Percentiles rank a stretch among this genome's conserved stretches.
phyloP scores from a whole-genome alignment of 352 stramenopile genomes.

The Hyaloperonospora arabidopsidis region DNA sequence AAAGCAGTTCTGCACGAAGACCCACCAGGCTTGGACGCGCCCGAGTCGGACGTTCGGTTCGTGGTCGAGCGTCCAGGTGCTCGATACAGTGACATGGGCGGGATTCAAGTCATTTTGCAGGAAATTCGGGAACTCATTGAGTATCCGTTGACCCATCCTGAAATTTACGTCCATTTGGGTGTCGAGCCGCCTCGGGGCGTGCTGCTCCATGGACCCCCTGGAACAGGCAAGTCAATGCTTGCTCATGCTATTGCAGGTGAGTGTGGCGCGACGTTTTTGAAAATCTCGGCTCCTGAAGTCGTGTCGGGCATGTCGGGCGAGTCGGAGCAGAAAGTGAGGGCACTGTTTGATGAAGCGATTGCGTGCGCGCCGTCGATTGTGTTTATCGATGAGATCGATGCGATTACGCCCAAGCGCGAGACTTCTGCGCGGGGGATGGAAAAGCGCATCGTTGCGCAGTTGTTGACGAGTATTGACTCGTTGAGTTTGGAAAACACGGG shows the following conservation, averaged over 20 bases:
- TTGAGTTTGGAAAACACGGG: slow-evolving; percentile 85
- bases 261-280: slow-evolving; percentile 85
- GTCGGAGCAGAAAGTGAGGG: slow-evolving; percentile 81
- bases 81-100: slow-evolving; percentile 84
- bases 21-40: background rate
- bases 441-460: slow-evolving; percentile 94
- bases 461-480: slow-evolving; percentile 90
- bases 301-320: slow-evolving; percentile 92
- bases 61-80: slow-evolving; percentile 67
- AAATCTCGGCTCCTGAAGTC: slow-evolving; percentile 86
- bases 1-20: slow-evolving; percentile 10
- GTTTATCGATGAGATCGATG: slow-evolving; percentile 98
- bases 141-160: slow-evolving; percentile 90
- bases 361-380: slow-evolving; percentile 93
- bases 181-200: slow-evolving; percentile 89
- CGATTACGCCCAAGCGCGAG: slow-evolving; percentile 92
- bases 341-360: slow-evolving; percentile 94
- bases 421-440: slow-evolving; percentile 92
- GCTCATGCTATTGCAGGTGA: slow-evolving; percentile 90
- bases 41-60: slow-evolving; percentile 37
- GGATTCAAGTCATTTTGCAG: slow-evolving; percentile 82
- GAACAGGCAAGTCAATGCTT: slow-evolving; percentile 92
- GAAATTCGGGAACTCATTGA: slow-evolving; percentile 91
- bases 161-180: slow-evolving; percentile 90
- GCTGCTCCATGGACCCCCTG: slow-evolving; percentile 87